Base-by-base conservation (phyloP, 2,329 filamentous ascomycete species). In the Penicillium crustosum region DNA sequence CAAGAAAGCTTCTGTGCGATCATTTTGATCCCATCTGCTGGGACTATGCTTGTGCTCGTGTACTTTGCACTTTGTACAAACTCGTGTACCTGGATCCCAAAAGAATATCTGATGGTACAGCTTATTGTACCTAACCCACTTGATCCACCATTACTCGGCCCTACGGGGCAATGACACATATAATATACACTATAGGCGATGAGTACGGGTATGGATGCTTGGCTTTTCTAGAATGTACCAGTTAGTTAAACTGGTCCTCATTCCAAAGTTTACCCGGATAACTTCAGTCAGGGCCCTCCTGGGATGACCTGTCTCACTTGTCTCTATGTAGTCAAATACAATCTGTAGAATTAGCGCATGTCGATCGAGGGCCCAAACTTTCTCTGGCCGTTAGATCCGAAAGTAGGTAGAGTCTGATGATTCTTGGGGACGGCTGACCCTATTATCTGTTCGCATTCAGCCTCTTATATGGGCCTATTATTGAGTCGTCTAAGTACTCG, bases 341-440 rank as follows among this genome's bases (percentile, higher is more conserved):
- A 27, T 27, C 12, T 45, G 21, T 21, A 36, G 50, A 27, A 12
- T 36, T 36, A 53, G 50, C 50, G 50, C 21, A 47, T 53, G 61
- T 42, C 53, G 61, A 63, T 63, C 52, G 29, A 58, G 55, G 49
- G 47, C 58, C 49, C 57, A 52, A 56, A 31, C 31, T 27, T 38
- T 38, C 25, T 21, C 13, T 49, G 19, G 15, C 53, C 53, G 48
- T 44, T 56, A 33, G 19, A 19, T 13, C 33, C 31, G 9, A 52
- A 35, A 44, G 9, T 25, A n/a, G 36, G 9, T 25, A n/a, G 36
- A n/a, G 38, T 21, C 10, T 35, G 19, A 48, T 10, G 12, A 27
- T 27, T 21, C 5, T 38, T 23, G 7, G 12, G 41, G 21, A 4
- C 8, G 6, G 13, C 13, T 48, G 42, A 48, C 41, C 42, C 17